Evolutionary conservation across 495 filamentous ascomycete genomes (phyloP), one percentile per base, ranked within the genome.

Genomic region (Penicillium bialowiezense): DNA sequence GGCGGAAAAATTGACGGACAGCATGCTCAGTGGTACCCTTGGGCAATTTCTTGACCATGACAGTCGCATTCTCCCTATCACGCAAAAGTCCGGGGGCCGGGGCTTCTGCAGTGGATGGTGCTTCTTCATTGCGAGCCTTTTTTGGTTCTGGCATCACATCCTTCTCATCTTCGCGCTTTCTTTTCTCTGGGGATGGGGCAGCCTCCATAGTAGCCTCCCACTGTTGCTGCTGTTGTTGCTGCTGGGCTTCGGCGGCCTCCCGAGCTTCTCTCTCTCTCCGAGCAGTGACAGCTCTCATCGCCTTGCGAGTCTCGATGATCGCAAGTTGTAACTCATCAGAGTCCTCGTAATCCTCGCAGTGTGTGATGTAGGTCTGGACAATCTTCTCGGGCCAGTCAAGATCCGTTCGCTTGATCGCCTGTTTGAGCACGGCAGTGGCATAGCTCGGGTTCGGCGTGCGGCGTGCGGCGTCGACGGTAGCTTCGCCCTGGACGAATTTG

Each of bases 381-480:
- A 97, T 77, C 60, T 87, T 88, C 64, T 96, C 92, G 0, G 93
- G 93, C 86, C 87, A 93, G 65, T 98, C 91, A n/a, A 98, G 62
- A 21, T 78, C 79, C 19, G 74, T 72, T 48, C 83, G 76, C 50
- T 79, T 73, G 43, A 96, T 74, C 5, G 89, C 91, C 53, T 85
- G 78, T 48, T 83, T 80, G 31, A 97, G 70, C 34, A 96, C 85
- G 9, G 69, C 77, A 2, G 88, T 91, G 9, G 88, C 88, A 47
- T 78, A 74, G 29, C 75, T 73, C 3, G 89, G 89, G 26, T 70
- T 76, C 14, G 65, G 70, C n/a, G 58, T 72, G 15, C 71, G 70
- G 44, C 71, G 58, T 9, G 71, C 70, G n/a, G 69, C 73, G 43
- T 76, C 70, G 8, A 62, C 67, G 6, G 73, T 72, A 10, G 70